Evolutionary conservation across 768 basidiomycete genomes (phyloP), one percentile per base, ranked within the genome.

Genomic region (Phylloporus arenicola): DNA sequence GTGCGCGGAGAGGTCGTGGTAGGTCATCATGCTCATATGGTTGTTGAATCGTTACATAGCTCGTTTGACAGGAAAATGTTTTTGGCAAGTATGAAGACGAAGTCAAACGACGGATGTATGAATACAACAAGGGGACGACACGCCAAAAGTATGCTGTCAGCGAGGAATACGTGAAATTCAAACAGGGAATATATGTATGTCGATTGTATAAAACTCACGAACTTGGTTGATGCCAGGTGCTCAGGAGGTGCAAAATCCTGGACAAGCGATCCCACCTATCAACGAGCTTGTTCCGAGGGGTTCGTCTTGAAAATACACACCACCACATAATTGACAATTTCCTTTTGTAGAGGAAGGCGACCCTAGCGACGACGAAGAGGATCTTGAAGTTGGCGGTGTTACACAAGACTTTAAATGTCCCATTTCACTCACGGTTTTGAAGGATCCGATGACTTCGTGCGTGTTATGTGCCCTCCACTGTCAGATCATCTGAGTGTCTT

Each of bases 381-480:
- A 96, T 12, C 68, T 98, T 29, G 86, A 92, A 68, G 73, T 95
- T 44, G 94, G 94, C 46, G 92, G 91, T 22, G 77, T 84, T 25
- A 86, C 83, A 6, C 87, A 89, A 61, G 84, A 83, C 59, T 91
- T 84, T 74, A 85, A 81, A 48, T 95, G 92, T 57, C 93, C 92
- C 2, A 71, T 98, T 44, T 83, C 86, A 1, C 72, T 93, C 39
- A 77, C 72, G 3, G 64, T 75, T 13, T 75, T 91, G 34, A 75
- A 74, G 19, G 75, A 95, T 45, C 92, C 94, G 2, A 71, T 88
- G 51, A 91, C 86, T 4, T 92, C 89, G 93, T 94, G 63, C 48
- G 86, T 60, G 29, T 41, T n/a, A 40, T 43, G 43, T 19, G 17
- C 5, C 19, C n/a, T 29, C 19, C 6, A 16, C 14, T 20, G 27